phyloP scores from a whole-genome alignment of 257 asterid genomes.

The Plantago major region DNA sequence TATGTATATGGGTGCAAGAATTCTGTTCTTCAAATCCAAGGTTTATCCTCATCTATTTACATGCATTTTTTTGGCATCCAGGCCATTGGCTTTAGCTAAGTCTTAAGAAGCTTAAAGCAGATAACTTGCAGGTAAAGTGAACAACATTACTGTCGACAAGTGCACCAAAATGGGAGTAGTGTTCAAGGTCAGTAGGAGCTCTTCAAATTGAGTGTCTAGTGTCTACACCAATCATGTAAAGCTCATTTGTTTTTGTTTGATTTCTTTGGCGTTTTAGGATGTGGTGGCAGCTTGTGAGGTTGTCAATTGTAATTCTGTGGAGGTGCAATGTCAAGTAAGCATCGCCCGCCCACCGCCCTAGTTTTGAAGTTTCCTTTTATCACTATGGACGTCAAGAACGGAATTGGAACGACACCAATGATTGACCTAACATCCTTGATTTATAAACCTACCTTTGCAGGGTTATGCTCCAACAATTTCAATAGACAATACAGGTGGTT shows the following conservation, averaged over 20 bases:
- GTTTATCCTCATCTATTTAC: slow-evolving; percentile 26
- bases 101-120: slow-evolving; percentile 4
- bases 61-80: slow-evolving; percentile 6
- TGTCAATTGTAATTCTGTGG: slow-evolving; percentile 79
- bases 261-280: slow-evolving; percentile 42
- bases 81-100: slow-evolving; percentile 5
- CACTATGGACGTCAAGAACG: not conserved
- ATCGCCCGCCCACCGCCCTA: not conserved
- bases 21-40: slow-evolving; percentile 77
- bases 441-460: slow-evolving; percentile 28
- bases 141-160: slow-evolving; percentile 95
- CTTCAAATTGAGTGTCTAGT: slow-evolving; percentile 5
- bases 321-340: slow-evolving; percentile 94
- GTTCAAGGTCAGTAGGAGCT: slow-evolving; percentile 61
- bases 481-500: slow-evolving; percentile 88
- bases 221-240: not conserved
- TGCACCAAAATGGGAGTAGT: slow-evolving; percentile 96
- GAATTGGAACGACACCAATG: not conserved
- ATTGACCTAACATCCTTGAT: slow-evolving; percentile 1
- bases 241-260: not conserved
- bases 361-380: not conserved
- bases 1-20: slow-evolving; percentile 75
- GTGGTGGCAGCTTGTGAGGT: slow-evolving; percentile 99
- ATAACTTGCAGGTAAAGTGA: slow-evolving; percentile 73
- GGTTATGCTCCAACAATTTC: slow-evolving; percentile 95